These are phyloP conservation scores for Phoenix roebelenii DNA, from an alignment of 176 grass and related monocot genomes.

Conservation along the genomic window DNA sequence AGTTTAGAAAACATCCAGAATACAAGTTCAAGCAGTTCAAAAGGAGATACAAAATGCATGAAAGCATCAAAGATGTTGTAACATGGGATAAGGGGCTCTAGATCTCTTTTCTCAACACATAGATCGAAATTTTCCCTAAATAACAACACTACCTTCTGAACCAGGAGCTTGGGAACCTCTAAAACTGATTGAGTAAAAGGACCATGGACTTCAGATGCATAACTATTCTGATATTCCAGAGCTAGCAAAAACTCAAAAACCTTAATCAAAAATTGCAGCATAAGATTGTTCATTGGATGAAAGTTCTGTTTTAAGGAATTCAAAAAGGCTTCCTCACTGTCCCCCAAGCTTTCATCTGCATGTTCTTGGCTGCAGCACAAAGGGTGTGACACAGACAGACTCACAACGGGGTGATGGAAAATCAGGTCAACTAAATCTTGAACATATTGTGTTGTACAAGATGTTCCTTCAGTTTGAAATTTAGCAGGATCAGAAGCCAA, in stretches of 20 bases:
- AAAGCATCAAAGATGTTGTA: slow-evolving; percentile 48
- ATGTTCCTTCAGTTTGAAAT: slow-evolving; percentile 6
- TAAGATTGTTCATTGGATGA: slow-evolving; percentile 41
- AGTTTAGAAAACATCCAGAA: slow-evolving; percentile 62
- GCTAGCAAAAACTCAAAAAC: slow-evolving; percentile 39
- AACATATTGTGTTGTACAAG: slow-evolving; percentile 22
- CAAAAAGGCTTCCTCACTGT: slow-evolving; percentile 34
- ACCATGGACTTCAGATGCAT: slow-evolving; percentile 14
- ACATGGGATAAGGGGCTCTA: slow-evolving; percentile 42
- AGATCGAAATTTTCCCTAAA: slow-evolving; percentile 67
- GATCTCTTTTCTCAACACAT: slow-evolving; percentile 36
- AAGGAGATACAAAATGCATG: slow-evolving; percentile 51
- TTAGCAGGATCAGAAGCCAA: slow-evolving; percentile 22
- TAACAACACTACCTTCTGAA: slow-evolving; percentile 38
- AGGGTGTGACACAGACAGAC: slow-evolving; percentile 36
- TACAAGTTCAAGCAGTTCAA: slow-evolving; percentile 63
- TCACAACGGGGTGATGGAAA: slow-evolving; percentile 63
- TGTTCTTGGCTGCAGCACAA: slow-evolving; percentile 30
- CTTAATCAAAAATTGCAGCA: slow-evolving; percentile 58
- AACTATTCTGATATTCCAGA: slow-evolving; percentile 12
- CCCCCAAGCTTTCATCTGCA: slow-evolving; percentile 29
- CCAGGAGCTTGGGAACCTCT: slow-evolving; percentile 33
- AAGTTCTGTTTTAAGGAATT: slow-evolving; percentile 47
- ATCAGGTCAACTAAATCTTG: slow-evolving; percentile 51
- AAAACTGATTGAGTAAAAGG: slow-evolving; percentile 37